Conservation (phyloP, 2,329 filamentous ascomycete species). For the Talaromyces sp. region DNA sequence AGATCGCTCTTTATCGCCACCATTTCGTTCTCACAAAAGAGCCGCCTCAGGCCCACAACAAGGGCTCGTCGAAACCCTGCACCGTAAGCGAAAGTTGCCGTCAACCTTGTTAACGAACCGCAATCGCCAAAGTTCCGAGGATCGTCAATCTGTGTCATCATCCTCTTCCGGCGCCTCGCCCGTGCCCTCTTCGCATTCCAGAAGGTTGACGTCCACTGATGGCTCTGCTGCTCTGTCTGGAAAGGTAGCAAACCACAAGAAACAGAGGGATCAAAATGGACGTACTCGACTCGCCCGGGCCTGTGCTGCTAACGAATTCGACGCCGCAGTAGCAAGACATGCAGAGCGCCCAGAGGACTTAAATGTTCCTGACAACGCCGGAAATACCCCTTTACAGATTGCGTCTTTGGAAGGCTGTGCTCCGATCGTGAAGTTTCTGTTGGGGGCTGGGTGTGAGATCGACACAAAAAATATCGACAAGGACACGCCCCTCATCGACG, state of each 20-base stretch:
- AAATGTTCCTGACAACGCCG: constrained; percentile 85
- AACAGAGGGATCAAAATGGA: constrained; percentile 86
- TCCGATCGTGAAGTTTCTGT: constrained; percentile 80
- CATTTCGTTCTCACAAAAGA: constrained; percentile 32
- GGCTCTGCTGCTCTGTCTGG: constrained; percentile 57
- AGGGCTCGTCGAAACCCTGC: constrained; percentile 16
- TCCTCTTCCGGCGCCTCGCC: constrained; percentile 43
- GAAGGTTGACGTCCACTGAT: constrained; percentile 35
- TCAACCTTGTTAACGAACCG: constrained; percentile 38
- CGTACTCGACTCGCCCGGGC: constrained; percentile 87
- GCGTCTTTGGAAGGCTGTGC: constrained; percentile 82
- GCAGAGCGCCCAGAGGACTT: constrained; percentile 80
- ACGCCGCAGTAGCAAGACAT: constrained; percentile 69
- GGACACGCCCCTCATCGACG: constrained; percentile 92
- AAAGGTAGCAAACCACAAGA: constrained; percentile 66
- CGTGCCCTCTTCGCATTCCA: constrained; percentile 34
- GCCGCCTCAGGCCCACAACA: constrained; percentile 31
- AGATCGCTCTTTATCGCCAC: constrained; percentile 33
- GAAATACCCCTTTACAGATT: constrained; percentile 94
- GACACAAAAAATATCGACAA: constrained; percentile 75
- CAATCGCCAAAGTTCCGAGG: constrained; percentile 42
- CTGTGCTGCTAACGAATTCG: constrained; percentile 79
- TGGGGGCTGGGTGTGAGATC: constrained; percentile 78
- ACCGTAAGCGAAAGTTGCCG: constrained; percentile 34
- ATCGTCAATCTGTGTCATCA: constrained; percentile 42